Conservation (phyloP, 2,329 filamentous ascomycete genomes). For the Trichophyton schoenleinii region DNA sequence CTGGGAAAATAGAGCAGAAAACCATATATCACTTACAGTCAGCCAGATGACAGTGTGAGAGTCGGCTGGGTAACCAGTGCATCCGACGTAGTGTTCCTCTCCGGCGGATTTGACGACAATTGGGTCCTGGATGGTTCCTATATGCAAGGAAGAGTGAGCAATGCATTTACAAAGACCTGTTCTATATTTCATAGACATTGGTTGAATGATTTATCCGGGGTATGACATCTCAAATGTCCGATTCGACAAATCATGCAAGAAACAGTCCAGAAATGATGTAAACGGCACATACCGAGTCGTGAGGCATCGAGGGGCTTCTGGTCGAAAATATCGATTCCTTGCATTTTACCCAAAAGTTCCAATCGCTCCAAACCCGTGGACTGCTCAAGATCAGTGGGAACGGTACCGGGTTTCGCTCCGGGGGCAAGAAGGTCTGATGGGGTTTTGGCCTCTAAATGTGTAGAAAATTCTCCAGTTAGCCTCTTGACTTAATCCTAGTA, state of each 20-base stretch:
- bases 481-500: not conserved
- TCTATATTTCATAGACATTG: not conserved
- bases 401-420: slow-evolving; percentile 66
- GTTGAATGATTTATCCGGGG: not conserved
- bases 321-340: slow-evolving; percentile 95
- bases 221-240: not conserved
- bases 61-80: slow-evolving; percentile 87
- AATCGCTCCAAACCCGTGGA: slow-evolving; percentile 95
- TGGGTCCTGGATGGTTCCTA: slow-evolving; percentile 79
- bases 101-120: slow-evolving; percentile 84
- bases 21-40: slow-evolving; percentile 47
- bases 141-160: slow-evolving; percentile 2
- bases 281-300: slow-evolving; percentile 54
- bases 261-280: not conserved
- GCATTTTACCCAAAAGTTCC: slow-evolving; percentile 98
- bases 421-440: slow-evolving; percentile 74
- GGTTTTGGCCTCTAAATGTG: slow-evolving; percentile 59
- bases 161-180: not conserved
- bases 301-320: slow-evolving; percentile 92
- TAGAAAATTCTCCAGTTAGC: not conserved
- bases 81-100: slow-evolving; percentile 92
- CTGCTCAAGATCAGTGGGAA: slow-evolving; percentile 92
- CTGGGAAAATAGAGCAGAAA: no score
- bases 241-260: not conserved
- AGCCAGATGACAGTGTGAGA: slow-evolving; percentile 87